A percentile compares a stretch with the other conserved stretches of the same genome.
Evolutionary conservation across 768 basidiomycete genomes (phyloP).

Genomic region (Calocybe indica): DNA sequence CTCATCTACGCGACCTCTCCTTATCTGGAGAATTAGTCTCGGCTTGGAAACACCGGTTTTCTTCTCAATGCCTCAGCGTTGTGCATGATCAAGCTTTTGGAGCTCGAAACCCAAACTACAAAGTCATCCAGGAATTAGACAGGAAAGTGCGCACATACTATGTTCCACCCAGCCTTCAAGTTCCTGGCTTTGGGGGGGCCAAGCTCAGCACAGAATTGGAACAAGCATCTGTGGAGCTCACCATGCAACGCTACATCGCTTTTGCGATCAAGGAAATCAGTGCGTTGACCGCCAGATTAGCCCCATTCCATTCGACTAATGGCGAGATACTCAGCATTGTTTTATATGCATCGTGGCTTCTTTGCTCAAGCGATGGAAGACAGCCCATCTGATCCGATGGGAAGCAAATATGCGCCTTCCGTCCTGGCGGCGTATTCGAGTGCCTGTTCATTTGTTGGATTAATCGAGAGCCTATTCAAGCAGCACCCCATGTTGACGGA

Average conservation of each 20-base stretch:
- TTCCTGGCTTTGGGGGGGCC: conserved; percentile 55
- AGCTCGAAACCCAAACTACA: conserved; percentile 55
- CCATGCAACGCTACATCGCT: conserved; percentile 61
- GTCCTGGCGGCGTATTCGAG: conserved; percentile 67
- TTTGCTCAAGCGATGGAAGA: conserved; percentile 68
- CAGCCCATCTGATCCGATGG: conserved; percentile 55
- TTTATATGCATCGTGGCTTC: conserved; percentile 73
- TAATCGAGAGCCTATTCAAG: conserved; percentile 58
- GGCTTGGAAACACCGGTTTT: conserved; percentile 67
- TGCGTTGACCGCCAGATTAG: conserved; percentile 20
- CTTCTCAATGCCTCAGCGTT: conserved; percentile 53
- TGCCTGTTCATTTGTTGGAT: conserved; percentile 61
- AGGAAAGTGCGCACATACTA: conserved; percentile 60
- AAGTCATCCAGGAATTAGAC: conserved; percentile 57
- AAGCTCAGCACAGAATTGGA: conserved; percentile 34
- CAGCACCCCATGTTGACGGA: conserved; percentile 63
- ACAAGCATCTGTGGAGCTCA: conserved; percentile 47
- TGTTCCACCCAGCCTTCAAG: conserved; percentile 58
- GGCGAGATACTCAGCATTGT: conserved; percentile 37
- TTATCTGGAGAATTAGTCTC: conserved; percentile 32
- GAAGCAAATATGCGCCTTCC: conserved; percentile 62
- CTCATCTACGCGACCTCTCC: conserved; percentile 1
- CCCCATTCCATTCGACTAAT: not conserved
- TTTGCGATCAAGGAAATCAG: conserved; percentile 69
- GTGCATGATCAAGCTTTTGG: conserved; percentile 69